Percentiles rank a stretch among this genome's conserved stretches.
These are phyloP conservation scores for Tillandsia leiboldiana DNA, from an alignment of 176 grass and related monocot species.

Conservation along the genomic window DNA sequence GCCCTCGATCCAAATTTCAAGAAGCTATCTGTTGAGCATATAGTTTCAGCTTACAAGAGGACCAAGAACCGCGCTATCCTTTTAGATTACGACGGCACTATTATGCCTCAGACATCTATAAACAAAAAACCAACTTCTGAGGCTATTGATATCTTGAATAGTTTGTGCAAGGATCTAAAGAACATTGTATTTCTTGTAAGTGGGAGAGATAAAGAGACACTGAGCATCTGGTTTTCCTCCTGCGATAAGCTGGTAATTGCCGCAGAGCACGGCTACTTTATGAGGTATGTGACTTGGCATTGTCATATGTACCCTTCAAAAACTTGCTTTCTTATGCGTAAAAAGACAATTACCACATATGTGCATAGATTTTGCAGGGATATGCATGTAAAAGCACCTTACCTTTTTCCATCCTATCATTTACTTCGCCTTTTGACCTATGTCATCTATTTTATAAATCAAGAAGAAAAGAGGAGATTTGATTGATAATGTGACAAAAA, in stretches of 20 bases:
- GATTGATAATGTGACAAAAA: no score
- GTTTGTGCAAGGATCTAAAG: conserved; percentile 31
- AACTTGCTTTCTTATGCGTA: no score
- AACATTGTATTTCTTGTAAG: conserved; percentile 43
- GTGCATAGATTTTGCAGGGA: background rate
- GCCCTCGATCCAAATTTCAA: conserved; percentile 39
- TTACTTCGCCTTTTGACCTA: background rate
- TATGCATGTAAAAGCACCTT: background rate
- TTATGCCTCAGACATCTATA: conserved; percentile 39
- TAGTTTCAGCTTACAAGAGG: conserved; percentile 31
- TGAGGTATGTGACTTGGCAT: conserved; percentile 24
- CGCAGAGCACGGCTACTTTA: conserved; percentile 52
- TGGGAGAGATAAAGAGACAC: conserved; percentile 29
- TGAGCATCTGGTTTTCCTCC: conserved; percentile 38
- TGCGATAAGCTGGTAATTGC: conserved; percentile 29
- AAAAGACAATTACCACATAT: background rate
- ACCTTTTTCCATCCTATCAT: background rate
- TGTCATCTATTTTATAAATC: background rate
- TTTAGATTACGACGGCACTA: conserved; percentile 44
- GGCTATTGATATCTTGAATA: conserved; percentile 29
- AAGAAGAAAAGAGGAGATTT: background rate
- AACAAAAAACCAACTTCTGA: conserved; percentile 30
- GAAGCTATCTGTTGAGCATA: conserved; percentile 39
- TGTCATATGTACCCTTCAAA: background rate
- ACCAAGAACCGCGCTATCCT: conserved; percentile 37